A percentile compares a stretch with the other conserved stretches of the same genome.
phyloP scores from a whole-genome alignment of 495 filamentous ascomycete species.

The Umbilicaria muhlenbergii region DNA sequence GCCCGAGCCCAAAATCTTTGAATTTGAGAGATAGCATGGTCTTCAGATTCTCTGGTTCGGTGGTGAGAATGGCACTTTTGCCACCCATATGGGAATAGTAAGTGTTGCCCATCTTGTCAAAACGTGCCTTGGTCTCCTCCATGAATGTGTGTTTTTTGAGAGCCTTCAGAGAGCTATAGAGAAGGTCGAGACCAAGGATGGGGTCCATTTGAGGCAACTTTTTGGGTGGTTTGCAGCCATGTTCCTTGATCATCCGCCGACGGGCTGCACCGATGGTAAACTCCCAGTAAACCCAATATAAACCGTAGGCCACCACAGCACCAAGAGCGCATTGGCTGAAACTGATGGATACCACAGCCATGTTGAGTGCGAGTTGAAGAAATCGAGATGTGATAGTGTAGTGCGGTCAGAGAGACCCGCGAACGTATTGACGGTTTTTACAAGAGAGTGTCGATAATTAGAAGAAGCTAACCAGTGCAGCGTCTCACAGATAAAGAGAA shows the following conservation, averaged over 20 bases:
- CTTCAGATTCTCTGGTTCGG: slow-evolving; percentile 49
- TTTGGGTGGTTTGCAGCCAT: slow-evolving; percentile 8
- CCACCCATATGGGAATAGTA: slow-evolving; percentile 12
- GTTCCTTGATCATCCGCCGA: slow-evolving; percentile 4
- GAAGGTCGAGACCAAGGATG: slow-evolving; percentile 11
- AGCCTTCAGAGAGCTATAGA: slow-evolving; percentile 16
- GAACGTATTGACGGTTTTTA: too few species aligned
- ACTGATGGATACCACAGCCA: too few species aligned
- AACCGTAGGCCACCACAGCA: neutral
- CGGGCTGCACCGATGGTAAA: neutral
- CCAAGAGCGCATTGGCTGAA: too few species aligned
- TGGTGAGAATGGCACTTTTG: slow-evolving; percentile 28
- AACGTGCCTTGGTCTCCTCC: slow-evolving; percentile 13
- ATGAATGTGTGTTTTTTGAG: slow-evolving; percentile 19
- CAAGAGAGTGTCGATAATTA: too few species aligned
- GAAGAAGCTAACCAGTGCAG: too few species aligned
- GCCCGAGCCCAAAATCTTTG: slow-evolving; percentile 43
- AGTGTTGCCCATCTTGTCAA: slow-evolving; percentile 13
- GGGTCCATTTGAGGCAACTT: slow-evolving; percentile 1
- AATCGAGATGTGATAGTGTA: too few species aligned
- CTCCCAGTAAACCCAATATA: slow-evolving; percentile 1
- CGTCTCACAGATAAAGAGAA: too few species aligned
- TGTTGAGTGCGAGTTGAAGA: too few species aligned
- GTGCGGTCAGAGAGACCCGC: too few species aligned
- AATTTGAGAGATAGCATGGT: slow-evolving; percentile 43